Evolutionary conservation across 169 alveolate genomes (phyloP).

Genomic region (Haemoproteus tartakovskyi): DNA sequence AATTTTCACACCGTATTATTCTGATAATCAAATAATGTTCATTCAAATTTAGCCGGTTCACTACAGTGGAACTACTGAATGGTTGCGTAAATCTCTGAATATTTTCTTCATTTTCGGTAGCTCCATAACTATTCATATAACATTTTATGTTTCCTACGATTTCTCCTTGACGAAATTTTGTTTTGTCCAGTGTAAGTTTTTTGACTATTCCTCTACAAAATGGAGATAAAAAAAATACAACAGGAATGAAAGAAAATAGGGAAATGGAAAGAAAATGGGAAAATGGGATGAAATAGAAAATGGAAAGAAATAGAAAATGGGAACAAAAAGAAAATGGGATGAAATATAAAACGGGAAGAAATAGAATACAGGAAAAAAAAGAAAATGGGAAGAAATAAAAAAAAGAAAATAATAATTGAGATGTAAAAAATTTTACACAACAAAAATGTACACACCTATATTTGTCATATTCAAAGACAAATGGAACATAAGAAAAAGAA

Average conservation of each 20-base stretch:
- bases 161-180: constrained; percentile 75
- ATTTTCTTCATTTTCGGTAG: constrained; percentile 49
- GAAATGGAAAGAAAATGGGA: neutral
- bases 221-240: neutral
- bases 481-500: no score
- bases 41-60: constrained; percentile 65
- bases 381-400: no score
- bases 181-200: constrained; percentile 74
- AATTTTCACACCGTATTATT: constrained; percentile 78
- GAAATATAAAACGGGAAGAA: no score
- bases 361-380: no score
- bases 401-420: no score
- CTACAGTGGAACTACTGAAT: constrained; percentile 71
- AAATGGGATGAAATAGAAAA: no score
- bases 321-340: no score
- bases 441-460: no score
- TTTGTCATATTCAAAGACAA: no score
- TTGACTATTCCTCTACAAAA: constrained; percentile 56
- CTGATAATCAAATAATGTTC: constrained; percentile 70
- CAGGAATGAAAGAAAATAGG: neutral
- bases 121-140: constrained; percentile 73
- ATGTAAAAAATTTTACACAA: no score
- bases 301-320: no score
- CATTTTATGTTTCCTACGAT: constrained; percentile 79
- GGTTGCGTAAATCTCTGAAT: constrained; percentile 69